phyloP scores from a whole-genome alignment of 1,284 basidiomycete species.

The Amylostereum chailletii region DNA sequence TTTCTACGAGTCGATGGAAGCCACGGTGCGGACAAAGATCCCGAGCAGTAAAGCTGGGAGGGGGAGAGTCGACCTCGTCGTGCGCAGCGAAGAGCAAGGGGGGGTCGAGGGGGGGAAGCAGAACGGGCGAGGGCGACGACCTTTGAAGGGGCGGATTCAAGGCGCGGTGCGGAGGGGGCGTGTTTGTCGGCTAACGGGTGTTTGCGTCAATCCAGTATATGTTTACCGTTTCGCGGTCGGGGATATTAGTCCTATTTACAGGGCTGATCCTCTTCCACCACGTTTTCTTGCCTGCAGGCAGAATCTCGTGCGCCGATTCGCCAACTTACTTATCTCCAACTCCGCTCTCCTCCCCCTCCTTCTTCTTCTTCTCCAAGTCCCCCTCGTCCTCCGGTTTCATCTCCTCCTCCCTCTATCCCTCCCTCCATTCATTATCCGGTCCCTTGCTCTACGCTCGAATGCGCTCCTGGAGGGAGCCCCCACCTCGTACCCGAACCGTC shows the following conservation, averaged over 20 bases:
- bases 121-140: constrained; percentile 26
- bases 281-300: constrained; percentile 69
- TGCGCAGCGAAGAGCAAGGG: constrained; percentile 13
- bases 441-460: too few relatives aligned
- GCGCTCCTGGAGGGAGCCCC: too few relatives aligned
- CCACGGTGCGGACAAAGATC: neutral
- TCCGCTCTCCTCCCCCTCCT: too few relatives aligned
- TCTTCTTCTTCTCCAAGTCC: too few relatives aligned
- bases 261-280: constrained; percentile 30
- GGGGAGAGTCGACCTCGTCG: constrained; percentile 9
- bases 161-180: constrained; percentile 37
- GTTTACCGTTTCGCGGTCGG: constrained; percentile 10
- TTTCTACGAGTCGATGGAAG: constrained; percentile 4
- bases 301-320: constrained; percentile 17
- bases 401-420: too few relatives aligned
- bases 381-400: too few relatives aligned
- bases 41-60: constrained; percentile 12
- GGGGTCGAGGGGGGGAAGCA: constrained; percentile 18
- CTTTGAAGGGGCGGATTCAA: constrained; percentile 36
- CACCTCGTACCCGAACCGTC: too few relatives aligned
- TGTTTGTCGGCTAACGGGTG: constrained; percentile 20
- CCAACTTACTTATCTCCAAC: constrained; percentile 7
- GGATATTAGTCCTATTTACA: constrained; percentile 40
- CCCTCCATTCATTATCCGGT: too few relatives aligned
- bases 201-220: constrained; percentile 26